These are phyloP conservation scores for Ceratocystis destructans DNA, from an alignment of 2,329 filamentous ascomycete species.

Conservation along the genomic window DNA sequence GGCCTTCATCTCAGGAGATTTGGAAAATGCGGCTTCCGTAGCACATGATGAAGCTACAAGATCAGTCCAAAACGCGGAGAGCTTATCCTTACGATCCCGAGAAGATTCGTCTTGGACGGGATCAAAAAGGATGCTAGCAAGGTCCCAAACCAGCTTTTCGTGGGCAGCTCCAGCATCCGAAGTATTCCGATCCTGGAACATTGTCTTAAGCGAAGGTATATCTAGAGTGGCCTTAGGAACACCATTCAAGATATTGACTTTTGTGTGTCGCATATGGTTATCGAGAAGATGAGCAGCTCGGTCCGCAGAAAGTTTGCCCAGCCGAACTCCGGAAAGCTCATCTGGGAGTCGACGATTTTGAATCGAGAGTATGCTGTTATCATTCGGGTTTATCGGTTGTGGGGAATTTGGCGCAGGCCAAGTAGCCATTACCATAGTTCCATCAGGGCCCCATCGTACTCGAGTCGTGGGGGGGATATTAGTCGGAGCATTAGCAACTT, in stretches of 20 bases:
- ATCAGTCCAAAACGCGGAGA: constrained; percentile 54
- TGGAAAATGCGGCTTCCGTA: constrained; percentile 42
- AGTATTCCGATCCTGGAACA: constrained; percentile 31
- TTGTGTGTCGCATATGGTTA: constrained; percentile 42
- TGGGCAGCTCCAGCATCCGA: constrained; percentile 38
- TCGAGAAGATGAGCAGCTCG: constrained; percentile 41
- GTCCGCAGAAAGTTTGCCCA: constrained; percentile 48
- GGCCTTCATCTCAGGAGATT: constrained; percentile 66
- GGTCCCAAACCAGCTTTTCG: constrained; percentile 69
- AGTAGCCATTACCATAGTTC: constrained; percentile 50
- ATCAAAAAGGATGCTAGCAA: constrained; percentile 80
- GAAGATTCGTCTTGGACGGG: constrained; percentile 28
- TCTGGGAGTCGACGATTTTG: constrained; percentile 46
- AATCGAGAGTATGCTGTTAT: constrained; percentile 29
- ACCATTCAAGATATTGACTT: constrained; percentile 39
- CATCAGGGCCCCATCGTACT: constrained; percentile 64
- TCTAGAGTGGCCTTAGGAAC: constrained; percentile 46
- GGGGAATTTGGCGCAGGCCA: constrained; percentile 21
- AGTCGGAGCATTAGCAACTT: constrained; percentile 36
- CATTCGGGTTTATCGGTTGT: not conserved
- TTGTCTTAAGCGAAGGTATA: constrained; percentile 26
- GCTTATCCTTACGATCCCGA: constrained; percentile 42
- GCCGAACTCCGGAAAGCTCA: constrained; percentile 49
- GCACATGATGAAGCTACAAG: constrained; percentile 49
- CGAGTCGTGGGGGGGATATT: constrained; percentile 35